Evolutionary conservation across 2,329 filamentous ascomycete species (phyloP).

Genomic region (Talaromyces rugulosus): DNA sequence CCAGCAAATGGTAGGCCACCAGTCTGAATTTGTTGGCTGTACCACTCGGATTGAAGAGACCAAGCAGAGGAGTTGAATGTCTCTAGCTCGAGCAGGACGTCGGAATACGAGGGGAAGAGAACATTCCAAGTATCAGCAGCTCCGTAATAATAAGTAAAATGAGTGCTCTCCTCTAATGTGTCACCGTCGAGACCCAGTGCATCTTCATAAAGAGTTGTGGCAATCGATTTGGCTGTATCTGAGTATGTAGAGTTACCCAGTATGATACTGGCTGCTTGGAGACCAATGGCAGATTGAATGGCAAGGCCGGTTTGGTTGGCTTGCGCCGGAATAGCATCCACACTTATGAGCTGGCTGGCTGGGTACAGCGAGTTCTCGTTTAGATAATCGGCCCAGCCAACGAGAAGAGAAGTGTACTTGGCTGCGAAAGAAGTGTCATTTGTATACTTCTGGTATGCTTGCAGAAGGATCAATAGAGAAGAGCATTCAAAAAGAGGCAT

Average conservation of each 20-base stretch:
- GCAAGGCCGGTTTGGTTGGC: constrained; percentile 46
- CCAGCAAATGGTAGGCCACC: constrained; percentile 2
- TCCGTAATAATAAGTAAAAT: constrained; percentile 38
- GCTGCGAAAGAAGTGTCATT: constrained; percentile 34
- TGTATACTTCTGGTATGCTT: constrained; percentile 36
- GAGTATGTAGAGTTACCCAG: constrained; percentile 35
- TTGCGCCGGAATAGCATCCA: constrained; percentile 38
- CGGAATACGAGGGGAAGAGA: constrained; percentile 41
- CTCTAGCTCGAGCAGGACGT: constrained; percentile 34
- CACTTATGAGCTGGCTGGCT: constrained; percentile 38
- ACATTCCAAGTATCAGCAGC: constrained; percentile 31
- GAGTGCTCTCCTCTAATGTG: constrained; percentile 23
- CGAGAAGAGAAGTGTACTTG: constrained; percentile 32
- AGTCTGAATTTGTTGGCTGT: background rate
- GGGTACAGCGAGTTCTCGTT: constrained; percentile 37
- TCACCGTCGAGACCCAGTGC: constrained; percentile 31
- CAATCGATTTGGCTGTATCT: constrained; percentile 30
- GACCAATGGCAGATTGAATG: constrained; percentile 44
- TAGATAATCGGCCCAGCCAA: constrained; percentile 40
- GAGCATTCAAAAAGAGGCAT: constrained; percentile 42
- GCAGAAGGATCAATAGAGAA: constrained; percentile 36
- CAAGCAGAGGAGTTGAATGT: constrained; percentile 37
- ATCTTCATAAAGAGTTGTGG: constrained; percentile 30
- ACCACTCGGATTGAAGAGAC: constrained; percentile 4
- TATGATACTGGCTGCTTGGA: constrained; percentile 43